Evolutionary conservation across 1,284 basidiomycete species (phyloP).

Genomic region (Retiboletus flavoniger): DNA sequence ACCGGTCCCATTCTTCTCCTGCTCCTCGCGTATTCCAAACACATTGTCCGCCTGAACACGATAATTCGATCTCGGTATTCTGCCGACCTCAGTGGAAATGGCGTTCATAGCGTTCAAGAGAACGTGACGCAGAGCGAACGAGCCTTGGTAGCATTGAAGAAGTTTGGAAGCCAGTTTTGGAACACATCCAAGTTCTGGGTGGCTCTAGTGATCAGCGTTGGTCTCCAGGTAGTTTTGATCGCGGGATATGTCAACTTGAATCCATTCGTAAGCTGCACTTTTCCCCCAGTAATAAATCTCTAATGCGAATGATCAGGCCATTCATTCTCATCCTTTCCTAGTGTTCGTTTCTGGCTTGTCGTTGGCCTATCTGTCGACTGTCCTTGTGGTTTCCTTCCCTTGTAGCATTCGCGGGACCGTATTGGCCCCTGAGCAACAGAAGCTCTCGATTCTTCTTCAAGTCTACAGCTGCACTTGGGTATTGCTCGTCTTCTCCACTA

Average conservation of each 20-base stretch:
- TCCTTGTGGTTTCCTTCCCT: conserved; percentile 24
- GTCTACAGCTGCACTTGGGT: conserved; percentile 57
- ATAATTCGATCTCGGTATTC: conserved; percentile 21
- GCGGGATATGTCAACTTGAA: conserved; percentile 54
- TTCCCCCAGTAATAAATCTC: neutral
- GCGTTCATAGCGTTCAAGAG: conserved; percentile 2
- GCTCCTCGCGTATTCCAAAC: conserved; percentile 40
- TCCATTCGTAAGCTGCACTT: conserved; percentile 53
- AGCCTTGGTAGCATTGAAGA: conserved; percentile 13
- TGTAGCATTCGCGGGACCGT: conserved; percentile 12
- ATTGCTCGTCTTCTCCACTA: conserved; percentile 50
- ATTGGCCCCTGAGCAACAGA: conserved; percentile 39
- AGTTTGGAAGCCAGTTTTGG: conserved; percentile 37
- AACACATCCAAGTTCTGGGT: conserved; percentile 59
- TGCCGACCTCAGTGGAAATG: conserved; percentile 8
- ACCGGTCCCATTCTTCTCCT: conserved; percentile 57
- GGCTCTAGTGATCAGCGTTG: conserved; percentile 46
- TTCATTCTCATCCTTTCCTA: conserved; percentile 56
- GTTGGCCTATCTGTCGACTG: conserved; percentile 47
- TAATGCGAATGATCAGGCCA: conserved; percentile 43
- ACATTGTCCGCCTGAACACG: conserved; percentile 22
- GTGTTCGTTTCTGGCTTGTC: conserved; percentile 51
- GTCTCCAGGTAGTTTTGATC: conserved; percentile 48
- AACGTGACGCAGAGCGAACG: conserved; percentile 11
- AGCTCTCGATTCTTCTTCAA: conserved; percentile 46